Conservation (phyloP, 257 asterid species). For the Leptodermis oblonga region DNA sequence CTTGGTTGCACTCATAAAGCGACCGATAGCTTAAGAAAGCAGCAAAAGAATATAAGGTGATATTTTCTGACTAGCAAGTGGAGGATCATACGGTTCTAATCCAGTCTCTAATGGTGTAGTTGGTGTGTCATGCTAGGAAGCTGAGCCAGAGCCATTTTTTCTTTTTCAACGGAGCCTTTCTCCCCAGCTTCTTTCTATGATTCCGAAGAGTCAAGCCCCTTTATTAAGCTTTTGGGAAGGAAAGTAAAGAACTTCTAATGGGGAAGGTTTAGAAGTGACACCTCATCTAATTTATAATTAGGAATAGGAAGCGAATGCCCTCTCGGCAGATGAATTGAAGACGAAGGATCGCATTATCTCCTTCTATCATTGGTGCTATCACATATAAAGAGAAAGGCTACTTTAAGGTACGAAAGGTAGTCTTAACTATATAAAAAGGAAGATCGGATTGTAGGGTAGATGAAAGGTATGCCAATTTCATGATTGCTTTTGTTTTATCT, state of each 20-base stretch:
- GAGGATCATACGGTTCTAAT: not conserved
- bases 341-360: not conserved
- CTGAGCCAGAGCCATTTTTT: not conserved
- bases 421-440: not conserved
- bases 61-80: slow-evolving; percentile 1
- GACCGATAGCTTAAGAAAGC: not conserved
- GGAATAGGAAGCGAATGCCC: not conserved
- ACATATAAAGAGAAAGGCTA: not conserved
- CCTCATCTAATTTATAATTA: not conserved
- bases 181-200: too few relatives aligned
- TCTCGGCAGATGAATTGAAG: not conserved
- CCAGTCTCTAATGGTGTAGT: too few relatives aligned
- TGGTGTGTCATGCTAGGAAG: not conserved
- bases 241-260: too few relatives aligned
- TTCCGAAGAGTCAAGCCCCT: too few relatives aligned
- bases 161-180: too few relatives aligned
- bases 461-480: slow-evolving; percentile 5
- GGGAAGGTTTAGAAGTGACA: slow-evolving; percentile 2
- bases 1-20: too few relatives aligned
- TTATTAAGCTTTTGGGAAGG: not conserved
- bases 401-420: not conserved
- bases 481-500: too few relatives aligned
- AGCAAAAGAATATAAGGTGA: not conserved
- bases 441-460: slow-evolving; percentile 5
- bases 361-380: slow-evolving; percentile 4